These are phyloP conservation scores for Boletus albobrunnescens DNA, from an alignment of 1,284 basidiomycete species.

Conservation along the genomic window DNA sequence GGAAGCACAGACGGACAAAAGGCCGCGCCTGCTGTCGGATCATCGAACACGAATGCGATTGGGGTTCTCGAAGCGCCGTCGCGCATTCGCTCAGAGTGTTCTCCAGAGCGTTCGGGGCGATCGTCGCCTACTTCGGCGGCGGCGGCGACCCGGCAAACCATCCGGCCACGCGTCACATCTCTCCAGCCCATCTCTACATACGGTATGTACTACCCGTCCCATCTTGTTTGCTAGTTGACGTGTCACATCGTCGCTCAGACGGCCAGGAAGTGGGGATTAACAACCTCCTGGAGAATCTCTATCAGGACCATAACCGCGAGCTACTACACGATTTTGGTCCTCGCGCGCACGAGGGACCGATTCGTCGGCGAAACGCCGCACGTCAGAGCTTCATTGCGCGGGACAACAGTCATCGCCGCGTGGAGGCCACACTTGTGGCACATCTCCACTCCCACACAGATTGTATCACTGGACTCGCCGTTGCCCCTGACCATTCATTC, in stretches of 20 bases:
- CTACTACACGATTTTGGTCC: constrained; percentile 88
- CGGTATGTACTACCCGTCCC: constrained; percentile 43
- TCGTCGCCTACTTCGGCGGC: constrained; percentile 65
- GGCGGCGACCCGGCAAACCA: constrained; percentile 45
- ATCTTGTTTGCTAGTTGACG: background rate
- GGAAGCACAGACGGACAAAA: constrained; percentile 71
- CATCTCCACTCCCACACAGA: constrained; percentile 85
- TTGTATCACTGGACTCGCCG: constrained; percentile 75
- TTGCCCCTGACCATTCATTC: constrained; percentile 92
- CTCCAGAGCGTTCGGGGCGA: constrained; percentile 63
- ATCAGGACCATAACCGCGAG: constrained; percentile 81
- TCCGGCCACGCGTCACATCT: constrained; percentile 46
- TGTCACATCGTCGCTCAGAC: constrained; percentile 45
- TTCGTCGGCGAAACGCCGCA: constrained; percentile 67
- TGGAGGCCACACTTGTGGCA: constrained; percentile 77
- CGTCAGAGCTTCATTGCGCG: constrained; percentile 61
- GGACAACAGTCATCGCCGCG: constrained; percentile 40
- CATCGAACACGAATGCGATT: constrained; percentile 71
- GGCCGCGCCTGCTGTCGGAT: constrained; percentile 79
- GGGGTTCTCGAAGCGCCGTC: constrained; percentile 72
- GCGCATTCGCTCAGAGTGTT: constrained; percentile 57
- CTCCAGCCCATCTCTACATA: constrained; percentile 63
- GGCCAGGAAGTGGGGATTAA: constrained; percentile 84
- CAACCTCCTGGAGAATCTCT: constrained; percentile 84
- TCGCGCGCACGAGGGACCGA: constrained; percentile 72